Evolutionary conservation across 2,329 filamentous ascomycete genomes (phyloP), one percentile per base, ranked within the genome.

Genomic region (Cladosporium colombiae): DNA sequence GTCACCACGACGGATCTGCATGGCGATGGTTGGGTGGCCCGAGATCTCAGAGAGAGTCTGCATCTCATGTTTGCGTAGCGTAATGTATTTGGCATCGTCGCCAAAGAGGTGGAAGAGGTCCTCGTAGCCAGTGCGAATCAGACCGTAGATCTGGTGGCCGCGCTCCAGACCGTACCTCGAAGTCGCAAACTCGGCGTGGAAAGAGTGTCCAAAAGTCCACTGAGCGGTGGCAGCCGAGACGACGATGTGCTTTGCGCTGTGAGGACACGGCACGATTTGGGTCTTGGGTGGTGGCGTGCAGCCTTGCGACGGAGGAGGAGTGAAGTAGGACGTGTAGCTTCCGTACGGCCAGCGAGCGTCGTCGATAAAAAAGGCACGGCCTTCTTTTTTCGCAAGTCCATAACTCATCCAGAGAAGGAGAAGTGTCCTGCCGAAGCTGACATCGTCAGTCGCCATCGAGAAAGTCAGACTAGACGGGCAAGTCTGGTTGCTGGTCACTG

Each of bases 371-470:
- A 96, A 96, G 0, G 87, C 83, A 27, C 92, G 83, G 16, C 86
- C 86, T 75, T 96, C 90, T 66, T 88, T 85, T 74, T 89, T 83
- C 2, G 92, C 91, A 63, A 96, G 79, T 3, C 91, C 91, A 74
- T 95, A 96, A 29, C 91, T 89, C 72, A 90, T 89, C 92, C 92
- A 97, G 65, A 96, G 75, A 73, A 89, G 85, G 84, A 96, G 88
- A 66, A 97, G 78, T 1, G 89, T 88, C 69, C 87, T 88, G 6
- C 92, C 92, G 11, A 96, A 81, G 2, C 92, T 92, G 2, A 91
- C 91, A 72, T 94, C 88, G 3, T 84, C 78, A 8, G 88, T 84
- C 74, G 94, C 91, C 72, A 96, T 82, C 1, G 93, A 85, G 75
- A 90, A 95, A 0, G 91, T 96, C 78, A 96, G 81, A 66, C 86